These are phyloP conservation scores for Xylariomycetidae sp. DNA, from an alignment of 2,329 filamentous ascomycete genomes.

Conservation along the genomic window DNA sequence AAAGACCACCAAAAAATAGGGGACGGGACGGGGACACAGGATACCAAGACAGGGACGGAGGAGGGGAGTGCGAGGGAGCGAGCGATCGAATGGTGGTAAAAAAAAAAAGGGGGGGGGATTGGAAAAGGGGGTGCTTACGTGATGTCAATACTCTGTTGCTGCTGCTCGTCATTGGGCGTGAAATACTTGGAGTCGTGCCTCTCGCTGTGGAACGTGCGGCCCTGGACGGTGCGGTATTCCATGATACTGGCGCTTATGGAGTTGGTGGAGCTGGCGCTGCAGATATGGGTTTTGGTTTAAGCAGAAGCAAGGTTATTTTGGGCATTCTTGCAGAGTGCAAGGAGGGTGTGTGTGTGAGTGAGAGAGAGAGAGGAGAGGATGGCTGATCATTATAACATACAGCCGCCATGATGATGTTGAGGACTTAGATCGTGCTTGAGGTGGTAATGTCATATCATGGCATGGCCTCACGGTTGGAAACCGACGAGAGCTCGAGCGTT, in stretches of 20 bases:
- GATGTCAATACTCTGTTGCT: constrained; percentile 19
- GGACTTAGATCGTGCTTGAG: too few relatives aligned
- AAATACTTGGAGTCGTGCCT: constrained; percentile 18
- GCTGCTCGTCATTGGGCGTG: constrained; percentile 21
- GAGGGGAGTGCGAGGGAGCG: not conserved
- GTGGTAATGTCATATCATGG: too few relatives aligned
- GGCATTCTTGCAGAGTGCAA: too few relatives aligned
- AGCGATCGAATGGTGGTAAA: constrained; percentile 2
- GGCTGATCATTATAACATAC: too few relatives aligned
- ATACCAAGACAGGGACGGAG: not conserved
- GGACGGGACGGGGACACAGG: too few relatives aligned
- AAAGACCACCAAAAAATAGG: too few relatives aligned
- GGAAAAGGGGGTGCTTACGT: constrained; percentile 9
- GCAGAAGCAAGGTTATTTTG: constrained; percentile 1
- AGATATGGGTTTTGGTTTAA: not conserved
- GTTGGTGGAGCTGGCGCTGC: constrained; percentile 19
- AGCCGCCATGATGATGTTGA: too few relatives aligned
- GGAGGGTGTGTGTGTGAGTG: too few relatives aligned
- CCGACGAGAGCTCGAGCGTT: too few relatives aligned
- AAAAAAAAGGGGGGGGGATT: too few relatives aligned
- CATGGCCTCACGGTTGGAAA: too few relatives aligned
- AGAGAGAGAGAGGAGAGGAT: too few relatives aligned
- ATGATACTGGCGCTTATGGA: constrained; percentile 25
- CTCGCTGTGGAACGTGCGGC: constrained; percentile 25
- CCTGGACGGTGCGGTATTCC: constrained; percentile 24